Percentiles rank a stretch among this genome's conserved stretches.
Conservation (phyloP, 768 basidiomycete genomes). For the Leucogyrophana mollusca region DNA sequence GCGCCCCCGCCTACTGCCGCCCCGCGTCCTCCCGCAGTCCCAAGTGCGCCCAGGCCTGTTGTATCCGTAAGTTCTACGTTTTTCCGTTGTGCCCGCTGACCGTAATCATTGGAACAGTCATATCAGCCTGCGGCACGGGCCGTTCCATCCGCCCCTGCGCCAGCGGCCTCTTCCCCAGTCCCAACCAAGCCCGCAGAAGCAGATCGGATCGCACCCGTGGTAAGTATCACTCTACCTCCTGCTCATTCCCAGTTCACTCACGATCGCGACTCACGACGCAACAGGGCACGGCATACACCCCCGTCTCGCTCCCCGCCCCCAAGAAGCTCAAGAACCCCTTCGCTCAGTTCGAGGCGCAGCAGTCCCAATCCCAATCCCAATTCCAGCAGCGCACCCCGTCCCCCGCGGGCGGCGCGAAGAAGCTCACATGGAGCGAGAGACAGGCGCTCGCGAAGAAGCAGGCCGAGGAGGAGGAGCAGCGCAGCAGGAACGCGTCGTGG, state of each 20-base stretch:
- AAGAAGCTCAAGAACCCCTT: slow-evolving; percentile 89
- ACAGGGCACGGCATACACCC: slow-evolving; percentile 81
- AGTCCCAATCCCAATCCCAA: slow-evolving; percentile 16
- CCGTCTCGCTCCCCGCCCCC: slow-evolving; percentile 80
- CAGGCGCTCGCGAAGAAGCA: slow-evolving; percentile 91
- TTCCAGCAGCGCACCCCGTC: slow-evolving; percentile 28
- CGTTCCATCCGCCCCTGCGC: slow-evolving; percentile 31
- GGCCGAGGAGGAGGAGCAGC: slow-evolving; percentile 71
- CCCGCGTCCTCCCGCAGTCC: slow-evolving; percentile 47
- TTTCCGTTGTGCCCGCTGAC: slow-evolving; percentile 4
- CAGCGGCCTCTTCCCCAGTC: slow-evolving; percentile 43
- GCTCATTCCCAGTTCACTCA: background rate
- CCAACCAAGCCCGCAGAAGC: slow-evolving; percentile 73
- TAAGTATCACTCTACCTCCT: slow-evolving; percentile 26
- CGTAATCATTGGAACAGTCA: slow-evolving; percentile 8
- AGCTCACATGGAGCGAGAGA: slow-evolving; percentile 91
- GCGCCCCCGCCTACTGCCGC: slow-evolving; percentile 44
- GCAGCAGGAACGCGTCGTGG: slow-evolving; percentile 57
- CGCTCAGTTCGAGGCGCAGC: slow-evolving; percentile 55
- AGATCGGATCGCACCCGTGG: slow-evolving; percentile 80
- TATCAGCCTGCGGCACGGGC: slow-evolving; percentile 25
- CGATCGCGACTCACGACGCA: too few relatives aligned
- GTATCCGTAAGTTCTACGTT: slow-evolving; percentile 32
- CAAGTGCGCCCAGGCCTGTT: slow-evolving; percentile 41
- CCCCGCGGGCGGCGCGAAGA: slow-evolving; percentile 50